Percentiles rank a stretch among this genome's conserved stretches.
phyloP scores from a whole-genome alignment of 2,329 filamentous ascomycete species.

The Beauveria asiatica region DNA sequence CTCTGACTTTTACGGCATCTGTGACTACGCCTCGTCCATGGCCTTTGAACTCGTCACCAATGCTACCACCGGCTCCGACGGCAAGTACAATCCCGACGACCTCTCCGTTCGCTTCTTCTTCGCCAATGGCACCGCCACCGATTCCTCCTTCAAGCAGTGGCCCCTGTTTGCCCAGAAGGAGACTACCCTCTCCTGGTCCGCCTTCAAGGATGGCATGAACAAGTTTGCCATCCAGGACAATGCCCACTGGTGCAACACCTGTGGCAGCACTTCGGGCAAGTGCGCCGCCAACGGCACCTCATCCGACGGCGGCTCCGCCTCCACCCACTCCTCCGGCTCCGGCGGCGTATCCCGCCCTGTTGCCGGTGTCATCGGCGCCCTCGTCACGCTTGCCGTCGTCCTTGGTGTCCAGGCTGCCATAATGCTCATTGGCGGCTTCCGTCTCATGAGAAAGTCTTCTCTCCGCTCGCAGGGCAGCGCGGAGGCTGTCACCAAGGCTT shows the following conservation, averaged over 20 bases:
- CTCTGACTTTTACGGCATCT: slow-evolving; percentile 62
- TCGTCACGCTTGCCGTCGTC: slow-evolving; percentile 49
- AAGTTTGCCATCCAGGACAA: slow-evolving; percentile 60
- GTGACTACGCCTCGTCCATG: slow-evolving; percentile 79
- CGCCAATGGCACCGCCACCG: slow-evolving; percentile 46
- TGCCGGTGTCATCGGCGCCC: slow-evolving; percentile 75
- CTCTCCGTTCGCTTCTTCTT: slow-evolving; percentile 54
- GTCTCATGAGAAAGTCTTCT: slow-evolving; percentile 39
- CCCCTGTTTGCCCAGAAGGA: slow-evolving; percentile 52
- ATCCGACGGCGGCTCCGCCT: slow-evolving; percentile 17
- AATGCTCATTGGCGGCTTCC: slow-evolving; percentile 35
- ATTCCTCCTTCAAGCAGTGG: slow-evolving; percentile 42
- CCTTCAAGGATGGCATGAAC: slow-evolving; percentile 55
- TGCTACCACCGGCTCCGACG: slow-evolving; percentile 34
- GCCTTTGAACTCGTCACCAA: slow-evolving; percentile 63
- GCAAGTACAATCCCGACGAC: slow-evolving; percentile 34
- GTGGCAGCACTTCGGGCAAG: slow-evolving; percentile 61
- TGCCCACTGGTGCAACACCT: slow-evolving; percentile 63
- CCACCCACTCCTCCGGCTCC: slow-evolving; percentile 19
- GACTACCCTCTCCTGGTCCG: slow-evolving; percentile 54
- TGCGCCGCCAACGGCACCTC: slow-evolving; percentile 41
- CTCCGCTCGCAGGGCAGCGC: slow-evolving; percentile 16
- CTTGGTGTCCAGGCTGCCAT: slow-evolving; percentile 36
- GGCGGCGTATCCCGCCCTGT: slow-evolving; percentile 55
- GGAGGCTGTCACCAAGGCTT: slow-evolving; percentile 4